These are phyloP conservation scores for Tricholoma terreum DNA, from an alignment of 768 basidiomycete genomes.

Conservation along the genomic window DNA sequence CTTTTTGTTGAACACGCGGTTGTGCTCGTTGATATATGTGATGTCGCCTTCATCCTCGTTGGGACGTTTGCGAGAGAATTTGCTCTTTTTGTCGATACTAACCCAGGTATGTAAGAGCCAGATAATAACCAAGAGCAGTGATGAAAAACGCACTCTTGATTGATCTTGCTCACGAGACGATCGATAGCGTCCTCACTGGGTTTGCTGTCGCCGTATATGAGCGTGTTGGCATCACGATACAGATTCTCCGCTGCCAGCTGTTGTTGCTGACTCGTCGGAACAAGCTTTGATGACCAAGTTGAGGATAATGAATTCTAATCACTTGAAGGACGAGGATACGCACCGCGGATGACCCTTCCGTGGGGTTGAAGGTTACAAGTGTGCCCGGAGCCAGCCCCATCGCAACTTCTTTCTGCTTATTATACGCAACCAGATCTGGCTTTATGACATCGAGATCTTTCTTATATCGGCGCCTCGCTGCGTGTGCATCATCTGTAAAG, in stretches of 20 bases:
- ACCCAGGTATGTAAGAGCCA: slow-evolving; percentile 3
- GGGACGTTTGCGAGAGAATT: slow-evolving; percentile 82
- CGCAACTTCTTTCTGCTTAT: slow-evolving; percentile 83
- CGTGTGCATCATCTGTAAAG: slow-evolving; percentile 78
- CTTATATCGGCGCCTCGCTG: slow-evolving; percentile 87
- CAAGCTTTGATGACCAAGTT: slow-evolving; percentile 32
- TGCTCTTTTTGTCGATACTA: slow-evolving; percentile 87
- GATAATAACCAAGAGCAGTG: not conserved
- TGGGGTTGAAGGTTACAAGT: slow-evolving; percentile 57
- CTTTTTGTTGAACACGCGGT: slow-evolving; percentile 98
- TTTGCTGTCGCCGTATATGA: slow-evolving; percentile 93
- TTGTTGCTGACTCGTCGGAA: slow-evolving; percentile 59
- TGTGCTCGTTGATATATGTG: slow-evolving; percentile 98
- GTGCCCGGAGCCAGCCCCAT: slow-evolving; percentile 73
- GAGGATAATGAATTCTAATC: slow-evolving; percentile 7
- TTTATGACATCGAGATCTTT: slow-evolving; percentile 87
- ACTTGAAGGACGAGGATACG: slow-evolving; percentile 5
- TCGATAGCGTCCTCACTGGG: slow-evolving; percentile 96
- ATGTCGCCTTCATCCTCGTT: slow-evolving; percentile 96
- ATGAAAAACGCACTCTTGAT: slow-evolving; percentile 71
- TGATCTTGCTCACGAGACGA: slow-evolving; percentile 85
- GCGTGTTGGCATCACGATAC: slow-evolving; percentile 90
- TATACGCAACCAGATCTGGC: slow-evolving; percentile 84
- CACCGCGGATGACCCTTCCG: slow-evolving; percentile 43
- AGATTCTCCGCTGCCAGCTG: slow-evolving; percentile 73